Percentiles rank a stretch among this genome's conserved stretches.
Conservation (phyloP, 2,329 filamentous ascomycete genomes). For the Nemania sp. region DNA sequence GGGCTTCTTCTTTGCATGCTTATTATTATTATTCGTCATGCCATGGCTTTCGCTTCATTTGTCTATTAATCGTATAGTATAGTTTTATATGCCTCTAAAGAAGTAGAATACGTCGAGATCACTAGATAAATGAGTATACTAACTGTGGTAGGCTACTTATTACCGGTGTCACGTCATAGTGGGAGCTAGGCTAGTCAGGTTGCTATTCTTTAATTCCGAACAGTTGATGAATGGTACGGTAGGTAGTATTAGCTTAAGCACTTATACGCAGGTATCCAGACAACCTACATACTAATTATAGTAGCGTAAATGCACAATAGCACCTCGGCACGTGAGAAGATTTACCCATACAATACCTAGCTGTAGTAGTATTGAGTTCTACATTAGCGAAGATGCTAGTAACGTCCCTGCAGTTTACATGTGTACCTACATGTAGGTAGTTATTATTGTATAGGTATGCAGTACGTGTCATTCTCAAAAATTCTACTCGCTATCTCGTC, state of each 20-base stretch:
- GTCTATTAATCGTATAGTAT: not conserved
- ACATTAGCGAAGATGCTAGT: not conserved
- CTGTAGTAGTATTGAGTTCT: no score
- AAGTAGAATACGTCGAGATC: not conserved
- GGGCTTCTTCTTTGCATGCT: no score
- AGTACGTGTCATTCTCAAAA: not conserved
- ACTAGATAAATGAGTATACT: slow-evolving; percentile 7
- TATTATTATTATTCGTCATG: not conserved
- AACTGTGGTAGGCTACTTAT: not conserved
- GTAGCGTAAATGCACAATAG: not conserved
- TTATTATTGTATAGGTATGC: not conserved
- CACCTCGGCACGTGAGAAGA: slow-evolving; percentile 2
- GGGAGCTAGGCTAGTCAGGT: slow-evolving; percentile 1
- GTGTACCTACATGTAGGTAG: not conserved
- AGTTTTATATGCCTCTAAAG: not conserved
- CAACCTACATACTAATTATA: not conserved
- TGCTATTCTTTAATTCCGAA: not conserved
- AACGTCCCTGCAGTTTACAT: not conserved
- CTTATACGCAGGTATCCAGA: not conserved
- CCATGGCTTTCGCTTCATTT: not conserved
- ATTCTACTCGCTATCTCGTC: slow-evolving; percentile 7
- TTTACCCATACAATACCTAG: no score
- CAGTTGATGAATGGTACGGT: not conserved
- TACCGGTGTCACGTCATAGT: not conserved
- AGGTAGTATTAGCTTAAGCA: no score